Evolutionary conservation across 1,284 basidiomycete species (phyloP), one percentile per base, ranked within the genome.

Genomic region (Leccinum huronense): DNA sequence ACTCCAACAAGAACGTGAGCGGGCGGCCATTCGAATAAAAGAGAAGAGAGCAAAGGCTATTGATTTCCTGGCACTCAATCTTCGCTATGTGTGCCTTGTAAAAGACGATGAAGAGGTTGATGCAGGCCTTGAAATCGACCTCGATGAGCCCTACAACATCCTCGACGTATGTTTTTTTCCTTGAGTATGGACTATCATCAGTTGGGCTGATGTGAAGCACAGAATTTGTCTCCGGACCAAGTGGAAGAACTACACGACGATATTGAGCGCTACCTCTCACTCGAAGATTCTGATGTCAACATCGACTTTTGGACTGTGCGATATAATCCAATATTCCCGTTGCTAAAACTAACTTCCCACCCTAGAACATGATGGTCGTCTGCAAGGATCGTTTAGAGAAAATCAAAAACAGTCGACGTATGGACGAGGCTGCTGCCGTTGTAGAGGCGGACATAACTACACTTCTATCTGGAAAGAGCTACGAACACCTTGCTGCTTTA

Each of bases 121-220:
- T 66, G 87, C 91, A 53, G 94, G 94, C 13, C 84, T 99, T 59
- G 97, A 99, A 78, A 97, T 98, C 71, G 97, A 99, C 78, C 85
- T 99, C 57, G 96, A 98, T 70, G 97, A 99, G 76, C 97, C 97
- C 0, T 98, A 98, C 79, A 91, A 91, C 69, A 98, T 99, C 68
- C 91, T 99, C 67, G 93, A 97, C 67, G 94, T 94, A 73, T 67
- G 63, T 62, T 31, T 23, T 54, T 34, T 16, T n/a, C 19, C 54
- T 53, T 57, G 0, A 38, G 56, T 9, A 19, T 55, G 34, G 40
- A 53, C 14, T 42, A 10, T 27, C 31, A n/a, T 2, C 34, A 31
- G 45, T 9, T 30, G 33, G 60, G 64, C 66, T 80, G 61, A 77
- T 67, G 57, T 40, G 56, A 58, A 60, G 59, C 64, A 16, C 74